Evolutionary conservation across 179 eudicot genomes (phyloP), one percentile per base, ranked within the genome.

Genomic region (Corrigiola litoralis): DNA sequence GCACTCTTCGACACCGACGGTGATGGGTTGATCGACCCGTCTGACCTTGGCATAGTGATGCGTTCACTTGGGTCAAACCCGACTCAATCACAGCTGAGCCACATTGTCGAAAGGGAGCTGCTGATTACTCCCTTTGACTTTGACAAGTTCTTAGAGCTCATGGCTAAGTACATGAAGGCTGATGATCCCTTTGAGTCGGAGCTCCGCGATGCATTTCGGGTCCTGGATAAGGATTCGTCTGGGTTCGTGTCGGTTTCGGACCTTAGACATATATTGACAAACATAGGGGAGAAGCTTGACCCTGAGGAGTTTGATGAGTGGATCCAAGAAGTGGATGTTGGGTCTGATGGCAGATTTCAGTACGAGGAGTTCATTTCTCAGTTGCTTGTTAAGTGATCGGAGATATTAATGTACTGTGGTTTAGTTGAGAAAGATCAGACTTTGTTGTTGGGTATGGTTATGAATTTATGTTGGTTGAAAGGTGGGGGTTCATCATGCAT

Each of bases 1-100:
- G 69, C 84, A 7, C 79, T 87, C 11, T 87, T 87, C 78, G 90
- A 87, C 76, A 78, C 95, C 41, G 95, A 83, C 77, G 82, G 86
- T 40, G 88, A 85, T 68, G 90, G 95, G 44, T 76, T 70, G 59
- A 87, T 87, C 75, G 79, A 90, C 12, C 88, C 90, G 25, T 79
- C 90, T 55, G 95, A 87, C 71, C 84, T 87, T 0, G 95, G 90
- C 5, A 85, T 85, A 11, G 77, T 87, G 4, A 87, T 87, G 95
- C 80, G 95, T 0, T 87, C 95, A 4, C 81, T 87, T 25, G 95
- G 95, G 48, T 88, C 90, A 1, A 87, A 87, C 78, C 95, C 88
- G 6, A 87, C 95, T 21, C 86, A 87, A 24, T 75, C 85, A 1
- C 88, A 79, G 61, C 95, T 85, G 60, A 83, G 82, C 34, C 63